Evolutionary conservation across 164 flowering plant species (phyloP).

Genomic region (Dillenia suffruticosa): DNA sequence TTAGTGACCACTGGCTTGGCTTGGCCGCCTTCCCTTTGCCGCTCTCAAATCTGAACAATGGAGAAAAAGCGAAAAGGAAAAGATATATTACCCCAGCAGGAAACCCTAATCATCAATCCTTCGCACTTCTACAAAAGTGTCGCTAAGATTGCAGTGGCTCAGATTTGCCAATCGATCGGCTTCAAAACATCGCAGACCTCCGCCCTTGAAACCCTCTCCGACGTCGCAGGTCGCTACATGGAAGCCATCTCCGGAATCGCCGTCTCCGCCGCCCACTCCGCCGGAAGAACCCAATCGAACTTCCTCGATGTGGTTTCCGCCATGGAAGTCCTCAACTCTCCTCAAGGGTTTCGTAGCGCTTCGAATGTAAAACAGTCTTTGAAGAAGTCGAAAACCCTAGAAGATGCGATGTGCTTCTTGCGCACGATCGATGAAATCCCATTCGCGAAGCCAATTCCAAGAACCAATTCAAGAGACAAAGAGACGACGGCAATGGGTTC

Average conservation of each 20-base stretch:
- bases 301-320: conserved; percentile 33
- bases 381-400: conserved; percentile 13
- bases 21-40: no score
- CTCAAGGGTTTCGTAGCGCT: conserved; percentile 27
- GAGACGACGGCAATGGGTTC: neutral
- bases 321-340: conserved; percentile 29
- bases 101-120: no score
- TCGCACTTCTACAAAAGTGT: neutral
- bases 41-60: no score
- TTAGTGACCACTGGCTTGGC: no score
- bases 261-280: conserved; percentile 20
- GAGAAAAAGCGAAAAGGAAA: no score
- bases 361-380: conserved; percentile 5
- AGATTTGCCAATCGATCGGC: conserved; percentile 48
- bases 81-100: no score
- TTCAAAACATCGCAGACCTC: conserved; percentile 20
- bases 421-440: conserved; percentile 31
- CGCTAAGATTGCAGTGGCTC: conserved; percentile 35
- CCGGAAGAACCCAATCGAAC: conserved; percentile 41
- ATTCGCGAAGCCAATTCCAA: conserved; percentile 44
- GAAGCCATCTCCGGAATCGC: conserved; percentile 26
- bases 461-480: neutral
- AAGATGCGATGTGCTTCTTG: conserved; percentile 29
- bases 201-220: conserved; percentile 37
- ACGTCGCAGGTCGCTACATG: conserved; percentile 31